Conservation (phyloP, 129 eudicot species). For the Kitagawia praeruptora region DNA sequence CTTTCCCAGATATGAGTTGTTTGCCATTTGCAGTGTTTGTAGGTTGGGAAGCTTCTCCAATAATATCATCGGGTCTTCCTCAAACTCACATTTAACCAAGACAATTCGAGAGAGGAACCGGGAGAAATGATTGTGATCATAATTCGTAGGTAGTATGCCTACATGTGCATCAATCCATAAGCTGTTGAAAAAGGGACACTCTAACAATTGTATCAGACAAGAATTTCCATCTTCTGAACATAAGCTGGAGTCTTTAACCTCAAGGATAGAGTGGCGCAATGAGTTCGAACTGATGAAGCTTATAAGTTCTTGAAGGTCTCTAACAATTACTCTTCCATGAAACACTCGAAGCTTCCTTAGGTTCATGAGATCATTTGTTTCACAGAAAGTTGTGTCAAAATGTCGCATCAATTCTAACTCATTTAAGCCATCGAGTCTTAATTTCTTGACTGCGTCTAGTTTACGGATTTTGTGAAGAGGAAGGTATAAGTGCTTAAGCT, state of each 20-base stretch:
- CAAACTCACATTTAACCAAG: not conserved
- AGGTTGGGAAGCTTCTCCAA: not conserved
- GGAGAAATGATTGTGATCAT: not conserved
- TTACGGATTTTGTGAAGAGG: not conserved
- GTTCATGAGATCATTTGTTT: not conserved
- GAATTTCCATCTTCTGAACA: not conserved
- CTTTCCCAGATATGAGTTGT: not conserved
- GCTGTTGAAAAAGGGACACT: not conserved
- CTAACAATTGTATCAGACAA: not conserved
- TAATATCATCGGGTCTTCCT: not conserved
- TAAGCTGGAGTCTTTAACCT: not conserved
- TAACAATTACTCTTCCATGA: not conserved
- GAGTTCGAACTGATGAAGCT: not conserved
- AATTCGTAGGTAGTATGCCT: not conserved
- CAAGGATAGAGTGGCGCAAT: not conserved
- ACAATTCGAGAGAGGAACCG: not conserved
- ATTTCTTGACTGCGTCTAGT: not conserved
- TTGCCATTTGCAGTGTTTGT: not conserved
- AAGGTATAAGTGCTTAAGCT: not conserved
- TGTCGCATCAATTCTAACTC: not conserved
- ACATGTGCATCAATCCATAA: not conserved
- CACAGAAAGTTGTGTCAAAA: not conserved
- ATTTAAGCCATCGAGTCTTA: not conserved
- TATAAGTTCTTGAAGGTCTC: not conserved
- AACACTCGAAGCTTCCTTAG: constrained; percentile 1